A percentile compares a stretch with the other conserved stretches of the same genome.
phyloP scores from a whole-genome alignment of 2,329 filamentous ascomycete species.

The Aspergillus japonicus region DNA sequence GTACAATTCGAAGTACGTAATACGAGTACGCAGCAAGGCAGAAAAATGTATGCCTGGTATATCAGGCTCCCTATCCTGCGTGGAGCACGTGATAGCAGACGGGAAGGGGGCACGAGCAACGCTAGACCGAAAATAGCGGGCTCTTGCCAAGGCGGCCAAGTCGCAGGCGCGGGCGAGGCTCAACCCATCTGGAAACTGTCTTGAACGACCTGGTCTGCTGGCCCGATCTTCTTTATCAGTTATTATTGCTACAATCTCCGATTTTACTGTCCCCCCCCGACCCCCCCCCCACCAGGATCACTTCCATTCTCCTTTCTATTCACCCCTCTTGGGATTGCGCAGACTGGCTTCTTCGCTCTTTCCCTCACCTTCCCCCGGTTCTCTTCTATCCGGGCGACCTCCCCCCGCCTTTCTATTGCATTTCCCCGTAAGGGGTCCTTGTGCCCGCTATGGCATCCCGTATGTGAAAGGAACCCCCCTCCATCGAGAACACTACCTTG shows the following conservation, averaged over 20 bases:
- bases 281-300: not conserved
- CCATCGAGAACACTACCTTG: conserved; percentile 12
- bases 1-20: not conserved
- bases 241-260: not conserved
- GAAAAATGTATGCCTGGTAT: not conserved
- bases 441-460: conserved; percentile 58
- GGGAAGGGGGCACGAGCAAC: conserved; percentile 1
- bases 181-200: conserved; percentile 5
- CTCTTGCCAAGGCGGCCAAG: conserved; percentile 18
- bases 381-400: conserved; percentile 10
- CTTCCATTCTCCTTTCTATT: conserved; percentile 4
- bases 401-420: conserved; percentile 4
- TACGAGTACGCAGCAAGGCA: not conserved
- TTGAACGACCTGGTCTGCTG: not conserved
- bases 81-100: conserved; percentile 2
- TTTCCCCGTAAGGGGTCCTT: conserved; percentile 47
- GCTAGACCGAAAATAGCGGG: conserved; percentile 7
- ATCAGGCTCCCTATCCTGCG: too few relatives aligned
- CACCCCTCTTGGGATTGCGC: conserved; percentile 13
- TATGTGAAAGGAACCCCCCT: conserved; percentile 36
- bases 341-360: conserved; percentile 24
- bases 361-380: conserved; percentile 11
- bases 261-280: not conserved
- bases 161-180: conserved; percentile 23
- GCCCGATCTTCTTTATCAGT: not conserved